Evolutionary conservation across 306 rosid species (phyloP).

Genomic region (Trichosanthes truncata): DNA sequence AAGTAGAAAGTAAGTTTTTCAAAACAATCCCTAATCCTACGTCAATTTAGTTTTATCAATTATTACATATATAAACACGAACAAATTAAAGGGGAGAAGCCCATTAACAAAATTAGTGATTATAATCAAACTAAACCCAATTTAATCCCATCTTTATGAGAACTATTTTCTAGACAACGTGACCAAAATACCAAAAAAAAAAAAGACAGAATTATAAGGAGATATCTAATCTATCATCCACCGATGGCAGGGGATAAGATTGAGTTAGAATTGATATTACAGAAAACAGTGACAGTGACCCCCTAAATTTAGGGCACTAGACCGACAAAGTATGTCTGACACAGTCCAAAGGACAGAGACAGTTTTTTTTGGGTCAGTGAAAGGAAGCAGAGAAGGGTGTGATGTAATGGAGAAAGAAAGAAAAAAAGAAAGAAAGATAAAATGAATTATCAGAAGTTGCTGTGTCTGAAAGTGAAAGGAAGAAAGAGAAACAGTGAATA

Average conservation of each 20-base stretch:
- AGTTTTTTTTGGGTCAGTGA: constrained; percentile 9
- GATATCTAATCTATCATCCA: neutral
- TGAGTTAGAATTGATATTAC: constrained; percentile 4
- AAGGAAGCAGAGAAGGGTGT: neutral
- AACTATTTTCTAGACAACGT: neutral
- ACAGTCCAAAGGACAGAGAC: constrained; percentile 32
- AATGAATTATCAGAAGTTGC: neutral
- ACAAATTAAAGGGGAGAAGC: too few relatives aligned
- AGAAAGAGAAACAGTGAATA: neutral
- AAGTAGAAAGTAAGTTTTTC: too few relatives aligned
- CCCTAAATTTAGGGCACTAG: constrained; percentile 43
- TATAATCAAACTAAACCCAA: neutral
- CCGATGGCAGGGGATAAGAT: neutral
- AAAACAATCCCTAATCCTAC: too few relatives aligned
- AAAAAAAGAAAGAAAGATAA: neutral
- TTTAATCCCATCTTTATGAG: neutral
- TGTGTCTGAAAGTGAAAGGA: constrained; percentile 6
- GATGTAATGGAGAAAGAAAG: neutral
- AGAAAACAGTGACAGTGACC: constrained; percentile 32
- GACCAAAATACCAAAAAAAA: neutral
- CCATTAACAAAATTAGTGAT: too few relatives aligned
- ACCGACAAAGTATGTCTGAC: constrained; percentile 40
- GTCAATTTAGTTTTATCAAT: too few relatives aligned
- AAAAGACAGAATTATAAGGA: neutral
- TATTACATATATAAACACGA: too few relatives aligned